Base-by-base conservation (phyloP, 176 grass and related monocot genomes). In the Miscanthus lutarioriparius region DNA sequence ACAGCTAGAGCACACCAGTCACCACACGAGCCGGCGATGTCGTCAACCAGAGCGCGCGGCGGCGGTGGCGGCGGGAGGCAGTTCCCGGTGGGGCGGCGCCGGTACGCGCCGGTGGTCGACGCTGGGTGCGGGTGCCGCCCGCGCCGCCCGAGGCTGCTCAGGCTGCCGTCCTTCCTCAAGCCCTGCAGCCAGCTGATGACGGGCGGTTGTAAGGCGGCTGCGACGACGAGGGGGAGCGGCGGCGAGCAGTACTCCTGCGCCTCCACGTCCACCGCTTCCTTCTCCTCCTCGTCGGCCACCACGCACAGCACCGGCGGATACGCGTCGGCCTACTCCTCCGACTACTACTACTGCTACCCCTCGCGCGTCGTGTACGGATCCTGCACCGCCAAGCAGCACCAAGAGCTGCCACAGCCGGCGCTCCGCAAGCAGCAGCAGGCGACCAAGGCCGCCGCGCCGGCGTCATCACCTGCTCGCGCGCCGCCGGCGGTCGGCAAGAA, bases 71-170 rank as follows among this genome's bases (percentile, higher is more conserved):
- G 45, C 2, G 51, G 28, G 6, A 62, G 61, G 80, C 80, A 90
- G 80, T 87, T 87, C 26, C 89, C 76, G 15, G 81, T 87, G 40
- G 81, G 89, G 0, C 80, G 76, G 51, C 85, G 76, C 23, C 76
- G 76, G n/a, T 77, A 91, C 85, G 85, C 80, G 70, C 68, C 81
- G n/a, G 89, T 87, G 30, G 89, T 84, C 0, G 89, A 91, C 70
- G 78, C 70, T 14, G 85, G 81, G 63, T 91, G 89, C 85, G 65
- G 81, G 40, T 91, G 89, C 89, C 89, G 89, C 6, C 76, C 85
- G 76, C 80, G 85, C 74, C 67, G 88, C 1, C 63, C 71, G 3
- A 39, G 80, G 48, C 89, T 84, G 75, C 81, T 87, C 70, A 41
- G 75, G 63, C 76, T 91, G 20, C 81, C 89, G 40, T 70, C 89